A percentile compares a stretch with the other conserved stretches of the same genome.
These are phyloP conservation scores for Aquilaria agallochum DNA, from an alignment of 441 rosid species.

Conservation along the genomic window DNA sequence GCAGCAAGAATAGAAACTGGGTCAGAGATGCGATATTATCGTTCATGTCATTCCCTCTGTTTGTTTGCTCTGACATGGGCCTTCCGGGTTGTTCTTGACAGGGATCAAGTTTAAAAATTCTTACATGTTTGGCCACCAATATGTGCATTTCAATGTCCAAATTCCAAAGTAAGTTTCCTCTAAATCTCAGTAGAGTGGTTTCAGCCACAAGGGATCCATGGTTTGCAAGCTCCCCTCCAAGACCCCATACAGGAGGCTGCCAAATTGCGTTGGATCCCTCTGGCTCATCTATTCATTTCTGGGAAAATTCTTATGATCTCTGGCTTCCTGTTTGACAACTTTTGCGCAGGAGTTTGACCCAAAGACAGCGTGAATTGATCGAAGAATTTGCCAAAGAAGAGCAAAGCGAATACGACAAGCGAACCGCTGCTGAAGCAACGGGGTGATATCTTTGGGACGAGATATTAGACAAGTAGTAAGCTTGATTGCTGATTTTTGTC, in stretches of 20 bases:
- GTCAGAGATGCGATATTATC: no score
- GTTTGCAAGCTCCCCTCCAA: no score
- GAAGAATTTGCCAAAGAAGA: slow-evolving; percentile 96
- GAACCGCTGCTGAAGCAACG: slow-evolving; percentile 80
- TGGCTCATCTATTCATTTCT: no score
- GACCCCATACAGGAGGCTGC: no score
- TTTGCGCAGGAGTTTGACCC: slow-evolving; percentile 65
- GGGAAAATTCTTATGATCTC: no score
- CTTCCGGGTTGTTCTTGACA: slow-evolving; percentile 1
- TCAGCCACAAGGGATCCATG: no score
- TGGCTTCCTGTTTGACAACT: no score
- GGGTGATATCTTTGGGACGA: slow-evolving; percentile 29
- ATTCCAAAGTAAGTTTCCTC: slow-evolving; percentile 17
- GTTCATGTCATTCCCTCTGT: neutral
- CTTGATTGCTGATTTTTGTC: no score
- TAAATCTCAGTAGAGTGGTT: no score
- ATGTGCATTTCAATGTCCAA: slow-evolving; percentile 18
- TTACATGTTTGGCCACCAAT: slow-evolving; percentile 15
- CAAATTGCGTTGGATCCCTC: no score
- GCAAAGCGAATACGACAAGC: slow-evolving; percentile 66
- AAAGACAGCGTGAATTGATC: slow-evolving; percentile 82
- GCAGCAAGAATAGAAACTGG: no score
- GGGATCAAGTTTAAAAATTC: slow-evolving; percentile 17
- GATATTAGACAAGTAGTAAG: no score
- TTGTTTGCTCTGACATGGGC: slow-evolving; percentile 1